These are phyloP conservation scores for Amanita muscaria DNA, from an alignment of 768 basidiomycete species.

Conservation along the genomic window DNA sequence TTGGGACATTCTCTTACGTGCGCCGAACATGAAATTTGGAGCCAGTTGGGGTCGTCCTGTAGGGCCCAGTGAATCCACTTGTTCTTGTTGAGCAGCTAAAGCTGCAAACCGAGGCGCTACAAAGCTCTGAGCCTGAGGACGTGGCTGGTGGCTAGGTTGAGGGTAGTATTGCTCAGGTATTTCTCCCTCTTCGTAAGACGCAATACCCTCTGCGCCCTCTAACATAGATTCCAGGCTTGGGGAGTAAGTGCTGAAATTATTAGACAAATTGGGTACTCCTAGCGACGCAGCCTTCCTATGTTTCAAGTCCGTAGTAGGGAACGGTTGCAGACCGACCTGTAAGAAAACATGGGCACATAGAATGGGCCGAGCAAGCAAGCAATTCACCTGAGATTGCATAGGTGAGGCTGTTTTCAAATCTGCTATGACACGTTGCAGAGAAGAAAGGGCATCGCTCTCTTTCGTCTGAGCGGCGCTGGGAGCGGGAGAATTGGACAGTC, in stretches of 20 bases:
- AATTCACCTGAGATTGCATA: constrained; percentile 35
- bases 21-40: constrained; percentile 88
- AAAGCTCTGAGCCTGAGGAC: constrained; percentile 76
- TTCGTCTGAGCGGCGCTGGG: constrained; percentile 46
- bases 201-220: constrained; percentile 68
- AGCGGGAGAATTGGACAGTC: constrained; percentile 38
- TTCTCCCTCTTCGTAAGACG: constrained; percentile 69
- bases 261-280: constrained; percentile 47
- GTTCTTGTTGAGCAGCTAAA: constrained; percentile 66
- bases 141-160: constrained; percentile 53
- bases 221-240: constrained; percentile 79
- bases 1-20: constrained; percentile 44
- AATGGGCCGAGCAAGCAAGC: constrained; percentile 47
- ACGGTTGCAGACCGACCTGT: constrained; percentile 57
- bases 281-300: constrained; percentile 81
- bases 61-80: constrained; percentile 53
- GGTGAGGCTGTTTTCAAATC: constrained; percentile 85
- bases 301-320: constrained; percentile 49
- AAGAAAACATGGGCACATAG: constrained; percentile 64
- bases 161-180: constrained; percentile 50
- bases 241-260: constrained; percentile 62
- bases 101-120: constrained; percentile 85
- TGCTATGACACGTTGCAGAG: constrained; percentile 88
- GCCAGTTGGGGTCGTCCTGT: constrained; percentile 84
- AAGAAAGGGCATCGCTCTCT: constrained; percentile 73